Percentiles rank a stretch among this genome's conserved stretches.
Evolutionary conservation across 768 basidiomycete genomes (phyloP).

Genomic region (Hygrophorus pudorinus): DNA sequence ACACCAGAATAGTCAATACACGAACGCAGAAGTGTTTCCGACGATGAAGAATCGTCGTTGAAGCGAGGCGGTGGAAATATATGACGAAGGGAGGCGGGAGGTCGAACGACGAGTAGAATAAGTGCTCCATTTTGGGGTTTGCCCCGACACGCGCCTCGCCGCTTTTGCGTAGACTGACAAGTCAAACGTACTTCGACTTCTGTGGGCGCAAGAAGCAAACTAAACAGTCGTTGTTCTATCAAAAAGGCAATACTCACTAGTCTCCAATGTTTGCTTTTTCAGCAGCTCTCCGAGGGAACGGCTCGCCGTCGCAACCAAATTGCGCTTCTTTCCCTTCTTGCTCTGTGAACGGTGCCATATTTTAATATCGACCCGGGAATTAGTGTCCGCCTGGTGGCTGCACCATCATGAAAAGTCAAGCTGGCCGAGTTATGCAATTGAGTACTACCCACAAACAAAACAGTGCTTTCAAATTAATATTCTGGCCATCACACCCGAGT

Average conservation of each 20-base stretch:
- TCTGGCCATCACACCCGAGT: conserved; percentile 63
- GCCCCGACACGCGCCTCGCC: conserved; percentile 23
- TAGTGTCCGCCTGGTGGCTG: conserved; percentile 30
- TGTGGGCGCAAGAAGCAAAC: conserved; percentile 10
- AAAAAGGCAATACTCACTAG: conserved; percentile 29
- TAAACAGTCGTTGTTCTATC: not conserved
- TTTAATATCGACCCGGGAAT: conserved; percentile 39
- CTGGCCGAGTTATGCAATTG: not conserved
- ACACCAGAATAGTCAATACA: too few species aligned
- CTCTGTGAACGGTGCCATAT: conserved; percentile 49
- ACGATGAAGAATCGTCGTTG: too few species aligned
- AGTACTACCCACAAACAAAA: conserved; percentile 41
- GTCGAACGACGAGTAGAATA: conserved; percentile 18
- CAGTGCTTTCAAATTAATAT: conserved; percentile 48
- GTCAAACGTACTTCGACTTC: conserved; percentile 37
- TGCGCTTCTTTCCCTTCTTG: conserved; percentile 51
- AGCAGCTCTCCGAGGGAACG: conserved; percentile 44
- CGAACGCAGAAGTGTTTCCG: too few species aligned
- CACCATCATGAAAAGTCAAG: not conserved
- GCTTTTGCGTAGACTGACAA: conserved; percentile 26
- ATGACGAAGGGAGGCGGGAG: conserved; percentile 13
- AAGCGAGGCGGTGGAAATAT: too few species aligned
- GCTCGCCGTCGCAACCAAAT: conserved; percentile 40
- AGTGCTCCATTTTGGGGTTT: conserved; percentile 32
- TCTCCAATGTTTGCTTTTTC: conserved; percentile 35